Percentiles rank a stretch among this genome's conserved stretches.
Evolutionary conservation across 225 moss, liverwort and hornwort species (phyloP).

Genomic region (Sphagnum contortum): DNA sequence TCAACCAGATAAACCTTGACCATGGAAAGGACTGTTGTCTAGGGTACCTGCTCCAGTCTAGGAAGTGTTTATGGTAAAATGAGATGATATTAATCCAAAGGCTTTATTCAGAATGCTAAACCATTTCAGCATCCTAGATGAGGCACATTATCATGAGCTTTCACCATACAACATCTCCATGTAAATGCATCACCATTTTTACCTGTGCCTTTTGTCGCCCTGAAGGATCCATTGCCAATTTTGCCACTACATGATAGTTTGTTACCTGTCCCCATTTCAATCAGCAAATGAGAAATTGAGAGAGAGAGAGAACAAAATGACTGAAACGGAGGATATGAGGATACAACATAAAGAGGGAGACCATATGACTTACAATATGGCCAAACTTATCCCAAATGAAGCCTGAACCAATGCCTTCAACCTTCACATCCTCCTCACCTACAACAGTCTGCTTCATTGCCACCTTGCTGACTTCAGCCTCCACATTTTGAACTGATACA

Average conservation of each 20-base stretch:
- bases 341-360: neutral
- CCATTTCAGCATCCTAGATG: too few species aligned
- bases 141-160: too few species aligned
- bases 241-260: slow-evolving; percentile 58
- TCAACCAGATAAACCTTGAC: too few species aligned
- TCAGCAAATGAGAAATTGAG: too few species aligned
- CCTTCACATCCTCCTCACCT: slow-evolving; percentile 44
- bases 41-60: too few species aligned
- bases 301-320: too few species aligned
- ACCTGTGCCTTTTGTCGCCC: slow-evolving; percentile 56
- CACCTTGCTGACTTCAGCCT: slow-evolving; percentile 28
- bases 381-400: slow-evolving; percentile 62
- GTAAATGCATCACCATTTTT: neutral
- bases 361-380: slow-evolving; percentile 29
- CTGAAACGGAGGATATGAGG: neutral
- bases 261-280: slow-evolving; percentile 24
- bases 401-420: slow-evolving; percentile 66
- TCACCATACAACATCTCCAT: too few species aligned
- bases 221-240: slow-evolving; percentile 50
- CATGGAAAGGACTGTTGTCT: too few species aligned
- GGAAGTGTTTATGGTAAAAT: too few species aligned
- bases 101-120: too few species aligned
- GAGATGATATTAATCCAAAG: too few species aligned
- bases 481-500: slow-evolving; percentile 56
- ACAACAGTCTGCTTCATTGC: slow-evolving; percentile 26